Evolutionary conservation across 2,329 filamentous ascomycete species (phyloP).

Genomic region (Arthrobotrys megalospora): DNA sequence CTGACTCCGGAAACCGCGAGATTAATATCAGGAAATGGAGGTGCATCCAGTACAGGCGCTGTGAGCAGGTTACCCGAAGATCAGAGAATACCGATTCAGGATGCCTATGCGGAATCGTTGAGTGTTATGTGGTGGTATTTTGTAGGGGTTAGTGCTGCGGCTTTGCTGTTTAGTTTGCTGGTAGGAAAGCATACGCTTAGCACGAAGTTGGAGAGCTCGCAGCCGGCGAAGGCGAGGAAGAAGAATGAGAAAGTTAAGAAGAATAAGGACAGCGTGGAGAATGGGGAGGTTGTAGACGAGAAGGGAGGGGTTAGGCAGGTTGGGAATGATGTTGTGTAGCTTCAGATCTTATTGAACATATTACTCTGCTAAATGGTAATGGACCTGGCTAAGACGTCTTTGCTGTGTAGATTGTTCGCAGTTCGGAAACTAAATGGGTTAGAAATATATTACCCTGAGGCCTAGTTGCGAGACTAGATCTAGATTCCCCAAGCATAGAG

Average conservation of each 20-base stretch:
- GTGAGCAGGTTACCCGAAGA: constrained; percentile 72
- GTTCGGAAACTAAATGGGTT: no score
- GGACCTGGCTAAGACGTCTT: no score
- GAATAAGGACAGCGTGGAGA: constrained; percentile 17
- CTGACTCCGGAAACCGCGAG: constrained; percentile 72
- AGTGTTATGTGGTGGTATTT: constrained; percentile 65
- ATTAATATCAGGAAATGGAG: constrained; percentile 73
- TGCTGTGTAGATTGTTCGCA: no score
- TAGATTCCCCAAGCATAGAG: no score
- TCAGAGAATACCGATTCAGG: constrained; percentile 66
- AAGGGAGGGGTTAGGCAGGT: constrained; percentile 13
- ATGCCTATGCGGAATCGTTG: constrained; percentile 64
- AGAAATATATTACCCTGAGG: no score
- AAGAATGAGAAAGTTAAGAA: constrained; percentile 42
- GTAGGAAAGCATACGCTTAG: constrained; percentile 63
- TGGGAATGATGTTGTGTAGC: constrained; percentile 34
- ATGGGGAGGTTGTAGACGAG: constrained; percentile 24
- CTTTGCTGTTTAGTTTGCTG: constrained; percentile 51
- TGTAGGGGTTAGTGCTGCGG: constrained; percentile 58
- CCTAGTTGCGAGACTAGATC: no score
- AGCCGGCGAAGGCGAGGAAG: constrained; percentile 56
- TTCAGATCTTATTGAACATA: no score
- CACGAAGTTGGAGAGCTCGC: constrained; percentile 63
- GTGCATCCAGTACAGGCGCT: constrained; percentile 75
- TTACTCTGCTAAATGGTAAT: no score